Conservation (phyloP, 768 basidiomycete genomes). For the Hemileccinum rubropunctum region DNA sequence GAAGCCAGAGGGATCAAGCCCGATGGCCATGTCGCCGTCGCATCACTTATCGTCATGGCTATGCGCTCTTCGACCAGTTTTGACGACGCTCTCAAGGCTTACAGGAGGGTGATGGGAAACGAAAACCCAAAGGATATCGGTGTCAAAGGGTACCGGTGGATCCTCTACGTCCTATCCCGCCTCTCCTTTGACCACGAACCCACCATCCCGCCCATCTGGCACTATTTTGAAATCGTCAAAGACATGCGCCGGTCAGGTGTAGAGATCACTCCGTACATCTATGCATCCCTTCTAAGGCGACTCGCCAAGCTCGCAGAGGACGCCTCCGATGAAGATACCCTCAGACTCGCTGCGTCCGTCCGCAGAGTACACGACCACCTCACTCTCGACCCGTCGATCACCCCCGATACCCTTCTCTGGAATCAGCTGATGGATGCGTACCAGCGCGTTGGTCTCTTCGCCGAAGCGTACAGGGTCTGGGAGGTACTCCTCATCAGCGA, state of each 20-base stretch:
- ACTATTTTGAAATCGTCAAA: constrained; percentile 72
- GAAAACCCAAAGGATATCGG: constrained; percentile 39
- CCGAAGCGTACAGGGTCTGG: constrained; percentile 78
- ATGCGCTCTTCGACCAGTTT: constrained; percentile 60
- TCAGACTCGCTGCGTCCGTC: constrained; percentile 46
- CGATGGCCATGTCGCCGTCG: constrained; percentile 43
- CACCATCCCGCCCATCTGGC: constrained; percentile 41
- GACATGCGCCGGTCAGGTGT: constrained; percentile 76
- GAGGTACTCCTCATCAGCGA: constrained; percentile 63
- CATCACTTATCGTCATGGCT: constrained; percentile 57
- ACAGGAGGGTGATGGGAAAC: constrained; percentile 40
- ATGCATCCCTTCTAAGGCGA: constrained; percentile 63
- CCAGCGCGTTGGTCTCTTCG: constrained; percentile 69
- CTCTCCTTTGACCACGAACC: constrained; percentile 47
- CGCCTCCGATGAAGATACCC: constrained; percentile 22
- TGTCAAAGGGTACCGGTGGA: constrained; percentile 56
- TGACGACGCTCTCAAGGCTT: constrained; percentile 61
- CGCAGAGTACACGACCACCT: constrained; percentile 72
- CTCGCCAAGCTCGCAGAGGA: constrained; percentile 44
- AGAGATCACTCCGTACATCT: constrained; percentile 54
- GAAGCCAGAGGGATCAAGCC: constrained; percentile 44
- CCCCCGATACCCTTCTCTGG: constrained; percentile 67
- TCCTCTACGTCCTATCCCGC: constrained; percentile 62
- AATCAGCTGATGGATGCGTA: constrained; percentile 91
- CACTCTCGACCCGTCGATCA: constrained; percentile 73